Evolutionary conservation across 2,329 filamentous ascomycete genomes (phyloP), one percentile per base, ranked within the genome.

Genomic region (Fusarium setosum): DNA sequence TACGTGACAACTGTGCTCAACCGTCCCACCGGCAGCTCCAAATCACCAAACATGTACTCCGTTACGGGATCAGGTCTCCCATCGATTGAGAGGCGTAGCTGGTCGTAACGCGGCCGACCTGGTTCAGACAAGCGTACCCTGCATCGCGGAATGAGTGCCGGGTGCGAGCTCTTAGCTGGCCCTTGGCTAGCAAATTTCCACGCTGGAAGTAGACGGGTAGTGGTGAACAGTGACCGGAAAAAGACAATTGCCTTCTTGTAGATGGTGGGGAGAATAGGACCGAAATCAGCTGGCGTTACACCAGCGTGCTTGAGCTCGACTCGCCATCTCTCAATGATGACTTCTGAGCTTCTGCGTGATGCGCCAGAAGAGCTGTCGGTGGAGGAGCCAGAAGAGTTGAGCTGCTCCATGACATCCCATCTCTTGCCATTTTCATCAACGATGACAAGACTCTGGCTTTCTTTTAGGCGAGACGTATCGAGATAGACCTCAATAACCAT

Each of bases 211-310:
- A 97, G 86, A 71, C 92, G 91, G 37, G 93, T 88, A 54, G 92
- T 92, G 48, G 92, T 88, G 76, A 92, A 97, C 42, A 99, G 84
- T 2, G 94, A 94, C 61, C 96, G 88, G 79, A 98, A 97, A 71
- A 97, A 89, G 68, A 98, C 92, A 66, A 99, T 97, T 71, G 92
- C 93, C 80, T 97, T 96, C 81, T 99, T 99, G 84, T 99, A 99
- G 59, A 97, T 90, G 51, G 93, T 95, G 13, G 96, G 94, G 50
- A 98, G 82, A 29, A 81, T 83, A 11, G 82, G 82, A 8, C 86
- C 86, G 74, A 90, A 92, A 45, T 86, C 83, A 15, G 67, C 84
- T 75, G 75, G 82, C 75, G 57, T 83, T 88, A 87, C 63, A 49
- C 67, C 68, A 15, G 70, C 73, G 32, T 73, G 68, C 74, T 92